Percentiles rank a stretch among this genome's conserved stretches.
Evolutionary conservation across 441 rosid genomes (phyloP).

Genomic region (Dalechampia spathulata): DNA sequence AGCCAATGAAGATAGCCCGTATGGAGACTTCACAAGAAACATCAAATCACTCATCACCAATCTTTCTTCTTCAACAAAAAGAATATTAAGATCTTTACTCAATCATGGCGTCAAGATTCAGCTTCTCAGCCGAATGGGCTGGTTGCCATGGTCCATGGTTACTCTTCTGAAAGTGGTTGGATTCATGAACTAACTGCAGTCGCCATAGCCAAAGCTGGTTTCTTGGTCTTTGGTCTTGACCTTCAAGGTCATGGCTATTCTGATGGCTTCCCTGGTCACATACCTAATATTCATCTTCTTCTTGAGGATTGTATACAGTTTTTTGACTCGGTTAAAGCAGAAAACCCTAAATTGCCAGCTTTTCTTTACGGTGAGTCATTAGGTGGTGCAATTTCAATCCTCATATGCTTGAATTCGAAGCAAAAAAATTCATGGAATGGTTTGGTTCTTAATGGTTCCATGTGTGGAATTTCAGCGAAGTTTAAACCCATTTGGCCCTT

Average conservation of each 20-base stretch:
- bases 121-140: constrained; percentile 11
- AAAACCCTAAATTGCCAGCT: constrained; percentile 21
- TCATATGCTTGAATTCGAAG: constrained; percentile 9
- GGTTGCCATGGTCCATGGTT: constrained; percentile 34
- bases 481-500: constrained; percentile 28
- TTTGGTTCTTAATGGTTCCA: constrained; percentile 25
- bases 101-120: constrained; percentile 19
- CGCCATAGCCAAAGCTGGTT: constrained; percentile 24
- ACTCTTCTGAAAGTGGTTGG: constrained; percentile 32
- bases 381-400: constrained; percentile 28
- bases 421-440: constrained; percentile 23
- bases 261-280: constrained; percentile 21
- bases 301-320: constrained; percentile 20
- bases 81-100: constrained; percentile 29
- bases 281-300: constrained; percentile 18
- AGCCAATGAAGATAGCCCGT: constrained; percentile 25
- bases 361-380: constrained; percentile 31
- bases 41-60: constrained; percentile 21
- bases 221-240: constrained; percentile 26
- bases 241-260: constrained; percentile 32
- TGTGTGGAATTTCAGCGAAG: constrained; percentile 29
- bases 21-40: constrained; percentile 21
- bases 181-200: constrained; percentile 26
- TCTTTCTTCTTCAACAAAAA: constrained; percentile 16
- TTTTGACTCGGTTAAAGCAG: constrained; percentile 13